Conservation (phyloP, 805 yeast genomes). For the Pichia paraexigua region DNA sequence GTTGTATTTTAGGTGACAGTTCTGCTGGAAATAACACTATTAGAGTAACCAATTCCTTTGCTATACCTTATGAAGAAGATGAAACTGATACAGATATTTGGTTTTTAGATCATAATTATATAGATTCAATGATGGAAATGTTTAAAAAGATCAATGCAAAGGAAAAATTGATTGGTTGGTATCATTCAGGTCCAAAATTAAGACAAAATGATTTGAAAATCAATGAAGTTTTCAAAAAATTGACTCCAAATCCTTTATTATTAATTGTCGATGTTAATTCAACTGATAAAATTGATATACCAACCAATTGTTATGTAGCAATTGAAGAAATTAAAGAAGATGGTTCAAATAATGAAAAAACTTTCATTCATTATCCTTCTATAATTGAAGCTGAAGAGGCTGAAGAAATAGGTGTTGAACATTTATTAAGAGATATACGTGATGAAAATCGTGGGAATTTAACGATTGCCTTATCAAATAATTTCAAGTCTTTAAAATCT, state of each 20-base stretch:
- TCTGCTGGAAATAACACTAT: conserved; percentile 36
- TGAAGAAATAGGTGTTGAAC: conserved; percentile 98
- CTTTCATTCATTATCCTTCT: conserved; percentile 90
- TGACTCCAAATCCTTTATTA: conserved; percentile 72
- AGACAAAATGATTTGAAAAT: conserved; percentile 83
- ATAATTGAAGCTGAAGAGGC: conserved; percentile 96
- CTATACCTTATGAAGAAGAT: conserved; percentile 97
- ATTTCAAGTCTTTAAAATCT: conserved; percentile 81
- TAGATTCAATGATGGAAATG: conserved; percentile 96
- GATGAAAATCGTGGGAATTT: conserved; percentile 95
- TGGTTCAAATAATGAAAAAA: conserved; percentile 86
- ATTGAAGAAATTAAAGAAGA: conserved; percentile 94
- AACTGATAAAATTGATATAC: conserved; percentile 69
- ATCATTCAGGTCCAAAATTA: conserved; percentile 94
- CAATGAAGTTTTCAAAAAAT: conserved; percentile 81
- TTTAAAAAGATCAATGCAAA: conserved; percentile 95
- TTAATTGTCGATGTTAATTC: conserved; percentile 90
- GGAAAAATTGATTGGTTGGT: conserved; percentile 97
- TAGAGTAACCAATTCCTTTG: conserved; percentile 85
- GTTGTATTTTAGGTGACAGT: conserved; percentile 85
- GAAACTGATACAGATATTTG: conserved; percentile 85
- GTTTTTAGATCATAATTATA: conserved; percentile 95
- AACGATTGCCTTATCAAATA: conserved; percentile 80
- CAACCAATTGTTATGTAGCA: conserved; percentile 91
- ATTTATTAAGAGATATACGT: conserved; percentile 83